A percentile compares a stretch with the other conserved stretches of the same genome.
phyloP scores from a whole-genome alignment of 2,329 filamentous ascomycete species.

The Fusarium chuoi region DNA sequence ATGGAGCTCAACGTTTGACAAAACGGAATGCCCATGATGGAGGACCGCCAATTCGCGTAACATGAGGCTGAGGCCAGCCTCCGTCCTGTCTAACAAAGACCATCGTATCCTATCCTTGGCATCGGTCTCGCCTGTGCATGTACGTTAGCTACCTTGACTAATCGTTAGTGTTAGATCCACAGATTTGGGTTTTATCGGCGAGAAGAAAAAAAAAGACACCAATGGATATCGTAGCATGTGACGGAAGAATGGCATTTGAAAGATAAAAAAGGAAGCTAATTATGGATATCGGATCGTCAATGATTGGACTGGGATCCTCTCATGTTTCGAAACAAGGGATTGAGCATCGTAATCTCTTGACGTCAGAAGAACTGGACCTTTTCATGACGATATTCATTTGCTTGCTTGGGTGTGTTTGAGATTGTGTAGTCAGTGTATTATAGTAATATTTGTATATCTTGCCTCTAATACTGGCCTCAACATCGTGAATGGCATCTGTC shows the following conservation, averaged over 20 bases:
- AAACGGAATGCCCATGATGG: slow-evolving; percentile 5
- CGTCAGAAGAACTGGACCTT: slow-evolving; percentile 25
- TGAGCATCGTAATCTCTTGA: slow-evolving; percentile 35
- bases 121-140: slow-evolving; percentile 30
- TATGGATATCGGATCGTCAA: slow-evolving; percentile 24
- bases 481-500: slow-evolving; percentile 1
- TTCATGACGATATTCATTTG: slow-evolving; percentile 28
- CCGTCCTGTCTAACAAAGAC: slow-evolving; percentile 11
- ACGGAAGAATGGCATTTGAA: slow-evolving; percentile 24
- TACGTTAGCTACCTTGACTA: background rate
- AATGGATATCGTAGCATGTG: slow-evolving; percentile 24
- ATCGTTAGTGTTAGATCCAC: slow-evolving; percentile 30
- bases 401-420: background rate
- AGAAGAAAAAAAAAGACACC: slow-evolving; percentile 1
- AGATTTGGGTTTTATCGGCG: slow-evolving; percentile 38
- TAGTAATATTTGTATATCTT: background rate
- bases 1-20: slow-evolving; percentile 24
- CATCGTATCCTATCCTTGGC: slow-evolving; percentile 31
- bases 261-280: background rate
- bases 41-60: slow-evolving; percentile 15
- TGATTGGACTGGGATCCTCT: slow-evolving; percentile 15
- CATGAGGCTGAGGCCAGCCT: slow-evolving; percentile 15
- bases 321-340: slow-evolving; percentile 25
- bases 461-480: background rate
- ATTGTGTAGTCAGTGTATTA: background rate